A percentile compares a stretch with the other conserved stretches of the same genome.
Conservation (phyloP, 2,329 filamentous ascomycete species). For the Colletotrichum sp. region DNA sequence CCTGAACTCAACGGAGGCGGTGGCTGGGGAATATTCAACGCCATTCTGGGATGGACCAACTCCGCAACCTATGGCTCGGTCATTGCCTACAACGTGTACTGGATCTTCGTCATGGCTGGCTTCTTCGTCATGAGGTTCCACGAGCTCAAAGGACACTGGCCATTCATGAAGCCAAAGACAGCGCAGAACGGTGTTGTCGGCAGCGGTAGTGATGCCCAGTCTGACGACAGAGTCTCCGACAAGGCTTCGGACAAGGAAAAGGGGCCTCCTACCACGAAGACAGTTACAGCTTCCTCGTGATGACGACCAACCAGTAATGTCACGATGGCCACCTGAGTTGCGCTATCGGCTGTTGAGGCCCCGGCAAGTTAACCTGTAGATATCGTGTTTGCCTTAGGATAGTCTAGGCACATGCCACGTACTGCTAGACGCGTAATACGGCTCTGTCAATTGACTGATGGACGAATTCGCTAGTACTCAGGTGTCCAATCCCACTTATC, state of each 20-base stretch:
- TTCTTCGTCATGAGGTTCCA: constrained; percentile 71
- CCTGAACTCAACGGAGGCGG: constrained; percentile 74
- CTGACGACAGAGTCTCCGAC: neutral
- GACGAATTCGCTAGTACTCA: constrained; percentile 31
- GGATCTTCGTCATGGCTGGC: constrained; percentile 72
- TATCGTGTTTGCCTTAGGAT: neutral
- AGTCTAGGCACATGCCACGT: neutral
- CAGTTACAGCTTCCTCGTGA: neutral
- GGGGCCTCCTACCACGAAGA: neutral
- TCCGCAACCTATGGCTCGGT: constrained; percentile 88
- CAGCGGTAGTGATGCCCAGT: neutral
- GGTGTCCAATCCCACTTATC: constrained; percentile 66
- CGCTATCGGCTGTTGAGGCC: neutral
- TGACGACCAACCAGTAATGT: too few species aligned
- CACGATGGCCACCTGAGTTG: neutral
- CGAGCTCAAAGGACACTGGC: constrained; percentile 62
- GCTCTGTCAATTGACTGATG: neutral
- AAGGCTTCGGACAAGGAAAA: neutral
- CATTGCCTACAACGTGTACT: constrained; percentile 88
- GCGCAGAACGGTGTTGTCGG: neutral
- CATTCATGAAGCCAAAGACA: constrained; percentile 43
- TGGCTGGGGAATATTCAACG: constrained; percentile 88
- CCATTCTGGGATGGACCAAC: constrained; percentile 86
- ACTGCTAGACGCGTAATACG: neutral
- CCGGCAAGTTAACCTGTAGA: neutral